Conservation (phyloP, 129 eudicot genomes). For the Flaveria trinervia region DNA sequence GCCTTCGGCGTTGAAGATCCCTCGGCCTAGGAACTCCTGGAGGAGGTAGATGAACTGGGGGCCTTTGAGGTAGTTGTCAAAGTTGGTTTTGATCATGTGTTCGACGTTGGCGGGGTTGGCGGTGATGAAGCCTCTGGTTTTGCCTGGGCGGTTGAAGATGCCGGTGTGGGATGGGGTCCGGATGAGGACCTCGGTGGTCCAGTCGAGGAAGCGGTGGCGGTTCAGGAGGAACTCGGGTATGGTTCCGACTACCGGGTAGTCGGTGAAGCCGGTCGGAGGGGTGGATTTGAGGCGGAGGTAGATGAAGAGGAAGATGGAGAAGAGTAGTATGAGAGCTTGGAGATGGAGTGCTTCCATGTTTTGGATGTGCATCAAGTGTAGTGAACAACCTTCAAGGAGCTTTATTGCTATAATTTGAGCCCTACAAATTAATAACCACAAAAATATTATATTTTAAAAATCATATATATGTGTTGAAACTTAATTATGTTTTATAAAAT, state of each 20-base stretch:
- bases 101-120: constrained; percentile 76
- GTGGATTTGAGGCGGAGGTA: constrained; percentile 28
- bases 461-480: too few relatives aligned
- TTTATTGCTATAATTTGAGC: not conserved
- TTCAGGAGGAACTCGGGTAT: constrained; percentile 71
- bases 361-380: not conserved
- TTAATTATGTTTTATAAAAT: too few relatives aligned
- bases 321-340: constrained; percentile 23
- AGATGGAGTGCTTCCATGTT: constrained; percentile 41
- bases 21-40: constrained; percentile 70
- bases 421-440: not conserved
- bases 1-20: constrained; percentile 84
- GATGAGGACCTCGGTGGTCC: constrained; percentile 69
- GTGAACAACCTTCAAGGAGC: constrained; percentile 21
- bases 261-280: constrained; percentile 48
- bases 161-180: constrained; percentile 65
- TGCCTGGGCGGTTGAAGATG: constrained; percentile 70
- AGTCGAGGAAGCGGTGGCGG: constrained; percentile 83
- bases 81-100: constrained; percentile 72
- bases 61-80: constrained; percentile 86
- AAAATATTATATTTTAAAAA: not conserved
- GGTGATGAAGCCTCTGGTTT: constrained; percentile 62
- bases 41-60: constrained; percentile 55
- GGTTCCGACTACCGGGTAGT: constrained; percentile 69
- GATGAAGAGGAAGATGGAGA: constrained; percentile 23